Evolutionary conservation across 2,329 filamentous ascomycete species (phyloP), one percentile per base, ranked within the genome.

Genomic region (Fusarium tjaetaba): DNA sequence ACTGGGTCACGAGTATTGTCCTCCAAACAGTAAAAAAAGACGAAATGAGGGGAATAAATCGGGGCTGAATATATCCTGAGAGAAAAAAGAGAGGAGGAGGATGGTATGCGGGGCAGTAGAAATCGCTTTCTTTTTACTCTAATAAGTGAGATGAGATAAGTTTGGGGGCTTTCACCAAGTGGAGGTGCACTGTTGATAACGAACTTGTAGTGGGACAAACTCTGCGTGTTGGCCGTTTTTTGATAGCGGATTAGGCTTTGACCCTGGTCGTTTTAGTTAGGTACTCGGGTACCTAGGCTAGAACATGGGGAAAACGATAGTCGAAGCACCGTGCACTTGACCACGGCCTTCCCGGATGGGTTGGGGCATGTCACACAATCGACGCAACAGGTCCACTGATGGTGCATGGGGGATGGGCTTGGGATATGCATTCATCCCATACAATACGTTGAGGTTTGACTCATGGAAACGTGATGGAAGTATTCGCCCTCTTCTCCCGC

Each of bases 111-210:
- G 58, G 45, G 58, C 43, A 28, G 20, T 48, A 34, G 20, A 11
- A 15, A 16, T 38, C n/a, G 16, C 28, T 51, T 26, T 51, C 52
- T 49, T 41, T 53, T 20, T 6, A 20, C 26, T 15, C 24, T n/a
- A 18, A 34, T 20, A 34, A 34, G 48, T 32, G 30, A 14, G 14
- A 11, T 51, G 14, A 3, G 16, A 2, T 14, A 2, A 22, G 26
- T 41, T 41, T 13, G 22, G 51, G 30, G 36, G 7, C 28, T 26
- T 24, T 11, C 11, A 41, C 20, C 11, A 24, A n/a, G 56, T 51
- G 56, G 42, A 46, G 55, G 30, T 32, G 39, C 57, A 22, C 45
- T 51, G 28, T 38, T 38, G 65, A 69, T 69, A 69, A 69, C 66
- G 15, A 56, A 26, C 24, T 26, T 51, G 26, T 26, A 30, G 45